Percentiles rank a stretch among this genome's conserved stretches.
Evolutionary conservation across 495 filamentous ascomycete genomes (phyloP).

Genomic region (Penicillium pancosmium): DNA sequence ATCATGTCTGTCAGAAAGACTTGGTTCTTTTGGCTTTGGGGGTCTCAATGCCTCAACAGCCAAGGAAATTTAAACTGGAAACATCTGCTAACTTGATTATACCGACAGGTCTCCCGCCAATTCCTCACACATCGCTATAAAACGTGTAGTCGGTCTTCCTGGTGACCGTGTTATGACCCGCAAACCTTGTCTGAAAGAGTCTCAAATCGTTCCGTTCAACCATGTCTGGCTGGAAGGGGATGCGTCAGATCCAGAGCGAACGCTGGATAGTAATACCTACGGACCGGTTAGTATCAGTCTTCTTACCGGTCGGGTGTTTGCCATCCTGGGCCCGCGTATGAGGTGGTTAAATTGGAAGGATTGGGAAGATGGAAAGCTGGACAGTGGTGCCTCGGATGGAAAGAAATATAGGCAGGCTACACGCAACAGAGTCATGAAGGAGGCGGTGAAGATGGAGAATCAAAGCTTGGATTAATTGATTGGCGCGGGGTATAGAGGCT

Average conservation of each 20-base stretch:
- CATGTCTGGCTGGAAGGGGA: constrained; percentile 85
- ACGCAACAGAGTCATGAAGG: constrained; percentile 43
- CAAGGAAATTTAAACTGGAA: neutral
- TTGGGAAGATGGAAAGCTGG: constrained; percentile 40
- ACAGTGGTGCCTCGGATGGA: constrained; percentile 25
- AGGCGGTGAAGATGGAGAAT: constrained; percentile 41
- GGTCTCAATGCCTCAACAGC: too few relatives aligned
- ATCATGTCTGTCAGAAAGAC: neutral
- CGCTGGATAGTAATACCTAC: constrained; percentile 74
- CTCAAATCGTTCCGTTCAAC: constrained; percentile 63
- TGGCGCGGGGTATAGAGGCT: neutral
- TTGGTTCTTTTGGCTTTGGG: constrained; percentile 1
- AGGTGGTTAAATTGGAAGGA: constrained; percentile 43
- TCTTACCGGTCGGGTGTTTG: constrained; percentile 63
- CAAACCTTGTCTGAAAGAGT: constrained; percentile 58
- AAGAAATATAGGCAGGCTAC: constrained; percentile 45
- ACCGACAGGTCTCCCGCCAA: constrained; percentile 61
- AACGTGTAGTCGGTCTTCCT: constrained; percentile 69
- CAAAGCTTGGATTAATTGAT: constrained; percentile 28
- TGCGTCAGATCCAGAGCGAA: constrained; percentile 53
- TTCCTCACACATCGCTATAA: constrained; percentile 61
- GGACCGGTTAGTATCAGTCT: constrained; percentile 66
- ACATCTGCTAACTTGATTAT: neutral
- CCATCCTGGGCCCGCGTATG: constrained; percentile 64
- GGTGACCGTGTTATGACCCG: constrained; percentile 68